These are phyloP conservation scores for Aquanectria penicillioides DNA, from an alignment of 2,329 filamentous ascomycete genomes.

Conservation along the genomic window DNA sequence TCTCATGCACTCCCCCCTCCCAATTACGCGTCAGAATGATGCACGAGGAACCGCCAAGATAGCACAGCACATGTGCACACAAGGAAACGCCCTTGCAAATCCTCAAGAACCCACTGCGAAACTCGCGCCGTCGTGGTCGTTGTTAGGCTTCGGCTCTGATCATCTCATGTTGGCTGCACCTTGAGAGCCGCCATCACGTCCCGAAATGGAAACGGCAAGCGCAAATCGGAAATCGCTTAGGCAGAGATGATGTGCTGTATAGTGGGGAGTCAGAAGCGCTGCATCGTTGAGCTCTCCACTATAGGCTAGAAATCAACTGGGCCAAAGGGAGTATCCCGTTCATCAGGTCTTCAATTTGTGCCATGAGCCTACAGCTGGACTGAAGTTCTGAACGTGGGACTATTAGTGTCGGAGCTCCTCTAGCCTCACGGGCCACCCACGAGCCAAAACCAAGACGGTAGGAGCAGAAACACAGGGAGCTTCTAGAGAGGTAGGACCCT, in stretches of 20 bases:
- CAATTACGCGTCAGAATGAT: constrained; percentile 13
- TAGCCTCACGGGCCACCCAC: too few relatives aligned
- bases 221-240: constrained; percentile 11
- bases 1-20: not conserved
- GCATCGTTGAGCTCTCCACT: constrained; percentile 10
- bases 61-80: not conserved
- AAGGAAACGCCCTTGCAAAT: constrained; percentile 1
- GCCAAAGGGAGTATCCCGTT: too few relatives aligned
- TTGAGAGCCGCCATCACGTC: constrained; percentile 9
- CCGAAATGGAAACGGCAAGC: constrained; percentile 2
- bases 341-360: constrained; percentile 17
- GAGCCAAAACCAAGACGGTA: too few relatives aligned
- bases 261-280: too few relatives aligned
- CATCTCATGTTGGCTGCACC: constrained; percentile 2
- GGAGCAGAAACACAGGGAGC: too few relatives aligned
- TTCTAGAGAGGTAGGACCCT: too few relatives aligned
- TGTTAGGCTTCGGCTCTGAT: not conserved
- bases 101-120: constrained; percentile 2
- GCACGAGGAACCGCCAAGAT: not conserved
- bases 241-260: not conserved
- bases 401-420: too few relatives aligned
- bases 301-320: not conserved
- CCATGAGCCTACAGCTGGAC: too few relatives aligned
- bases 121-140: constrained; percentile 4
- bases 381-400: too few relatives aligned